Percentiles rank a stretch among this genome's conserved stretches.
These are phyloP conservation scores for Aspergillus glaucus DNA, from an alignment of 2,329 filamentous ascomycete genomes.

Conservation along the genomic window DNA sequence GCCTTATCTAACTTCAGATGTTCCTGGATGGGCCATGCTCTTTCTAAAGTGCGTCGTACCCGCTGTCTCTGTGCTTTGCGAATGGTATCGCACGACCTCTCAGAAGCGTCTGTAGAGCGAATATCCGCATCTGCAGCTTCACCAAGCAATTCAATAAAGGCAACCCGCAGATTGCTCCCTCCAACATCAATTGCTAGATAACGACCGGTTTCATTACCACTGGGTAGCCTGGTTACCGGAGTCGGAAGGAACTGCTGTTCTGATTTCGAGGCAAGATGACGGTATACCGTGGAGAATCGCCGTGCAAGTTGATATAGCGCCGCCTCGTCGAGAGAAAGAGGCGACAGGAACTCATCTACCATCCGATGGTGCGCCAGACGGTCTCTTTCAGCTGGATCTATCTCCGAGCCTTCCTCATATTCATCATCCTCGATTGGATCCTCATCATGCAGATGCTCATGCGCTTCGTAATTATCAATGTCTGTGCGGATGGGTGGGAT, in stretches of 20 bases:
- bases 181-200: conserved; percentile 54
- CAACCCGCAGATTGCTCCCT: conserved; percentile 51
- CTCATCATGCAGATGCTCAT: conserved; percentile 18
- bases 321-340: conserved; percentile 36
- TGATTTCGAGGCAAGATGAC: conserved; percentile 38
- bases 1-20: conserved; percentile 60
- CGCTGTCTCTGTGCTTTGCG: conserved; percentile 43
- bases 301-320: conserved; percentile 41
- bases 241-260: conserved; percentile 44
- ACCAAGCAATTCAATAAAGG: conserved; percentile 49
- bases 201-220: conserved; percentile 48
- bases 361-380: conserved; percentile 26
- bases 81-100: conserved; percentile 39
- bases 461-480: conserved; percentile 20
- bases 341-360: conserved; percentile 37
- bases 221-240: conserved; percentile 42
- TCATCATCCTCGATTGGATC: conserved; percentile 29
- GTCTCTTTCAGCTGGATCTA: conserved; percentile 24
- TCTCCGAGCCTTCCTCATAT: conserved; percentile 21
- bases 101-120: conserved; percentile 24
- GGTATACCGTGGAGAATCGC: conserved; percentile 41
- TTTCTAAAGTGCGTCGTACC: conserved; percentile 43
- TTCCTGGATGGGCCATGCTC: conserved; percentile 49
- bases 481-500: conserved; percentile 17
- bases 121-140: conserved; percentile 34